Percentiles rank a stretch among this genome's conserved stretches.
Evolutionary conservation across 129 eudicot genomes (phyloP).

Genomic region (Lactuca sativa): DNA sequence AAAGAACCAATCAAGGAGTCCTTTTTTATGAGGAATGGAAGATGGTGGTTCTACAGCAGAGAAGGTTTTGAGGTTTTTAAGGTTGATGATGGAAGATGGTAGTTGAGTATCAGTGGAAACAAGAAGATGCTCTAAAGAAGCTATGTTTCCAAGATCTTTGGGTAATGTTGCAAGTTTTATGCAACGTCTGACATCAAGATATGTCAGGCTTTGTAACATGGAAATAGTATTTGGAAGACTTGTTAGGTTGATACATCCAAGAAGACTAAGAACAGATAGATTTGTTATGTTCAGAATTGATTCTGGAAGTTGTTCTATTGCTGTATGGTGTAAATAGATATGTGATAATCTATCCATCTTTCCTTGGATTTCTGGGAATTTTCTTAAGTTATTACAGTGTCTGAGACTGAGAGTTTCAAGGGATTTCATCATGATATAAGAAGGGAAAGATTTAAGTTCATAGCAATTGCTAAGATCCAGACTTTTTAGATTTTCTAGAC

Average conservation of each 20-base stretch:
- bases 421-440: conserved; percentile 13
- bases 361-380: conserved; percentile 22
- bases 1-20: neutral
- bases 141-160: conserved; percentile 21
- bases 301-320: conserved; percentile 26
- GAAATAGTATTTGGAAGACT: conserved; percentile 18
- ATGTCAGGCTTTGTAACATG: conserved; percentile 15
- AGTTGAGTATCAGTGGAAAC: conserved; percentile 10
- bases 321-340: conserved; percentile 18
- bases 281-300: conserved; percentile 16
- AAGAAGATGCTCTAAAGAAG: conserved; percentile 18
- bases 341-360: conserved; percentile 24
- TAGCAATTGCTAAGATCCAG: conserved; percentile 17
- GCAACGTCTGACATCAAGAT: conserved; percentile 20
- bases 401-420: conserved; percentile 16
- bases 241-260: conserved; percentile 11
- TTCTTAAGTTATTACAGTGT: neutral
- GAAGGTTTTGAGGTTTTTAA: conserved; percentile 20
- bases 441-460: conserved; percentile 25
- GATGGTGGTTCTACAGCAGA: conserved; percentile 23
- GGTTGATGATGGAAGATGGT: conserved; percentile 15
- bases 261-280: conserved; percentile 21
- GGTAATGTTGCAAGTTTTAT: conserved; percentile 27
- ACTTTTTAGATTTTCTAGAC: conserved; percentile 6
- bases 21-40: conserved; percentile 10